Percentiles rank a stretch among this genome's conserved stretches.
These are phyloP conservation scores for Boletus tomentosulus DNA, from an alignment of 768 basidiomycete genomes.

Conservation along the genomic window DNA sequence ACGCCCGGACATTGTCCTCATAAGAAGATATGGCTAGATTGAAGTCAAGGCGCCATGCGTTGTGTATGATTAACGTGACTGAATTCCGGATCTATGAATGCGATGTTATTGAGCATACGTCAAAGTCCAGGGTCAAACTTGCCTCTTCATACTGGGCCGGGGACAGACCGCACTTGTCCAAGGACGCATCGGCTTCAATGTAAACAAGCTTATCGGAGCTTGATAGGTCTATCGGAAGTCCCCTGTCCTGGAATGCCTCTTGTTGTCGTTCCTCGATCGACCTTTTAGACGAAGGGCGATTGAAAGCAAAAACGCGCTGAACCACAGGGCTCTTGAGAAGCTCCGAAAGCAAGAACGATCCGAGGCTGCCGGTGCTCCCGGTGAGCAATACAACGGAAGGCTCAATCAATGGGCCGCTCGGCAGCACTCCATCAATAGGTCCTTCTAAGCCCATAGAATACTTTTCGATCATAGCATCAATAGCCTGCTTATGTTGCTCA, in stretches of 20 bases:
- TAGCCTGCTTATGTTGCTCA: conserved; percentile 10
- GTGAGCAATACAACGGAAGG: conserved; percentile 25
- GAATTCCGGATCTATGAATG: conserved; percentile 26
- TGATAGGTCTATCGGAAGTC: conserved; percentile 28
- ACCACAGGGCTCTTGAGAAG: conserved; percentile 26
- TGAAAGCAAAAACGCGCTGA: conserved; percentile 33
- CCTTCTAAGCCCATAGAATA: conserved; percentile 26
- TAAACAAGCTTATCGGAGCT: conserved; percentile 31
- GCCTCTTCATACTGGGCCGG: conserved; percentile 13
- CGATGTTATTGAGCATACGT: not conserved
- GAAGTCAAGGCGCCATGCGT: too few species aligned
- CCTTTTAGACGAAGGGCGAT: conserved; percentile 20
- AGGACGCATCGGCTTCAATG: conserved; percentile 36
- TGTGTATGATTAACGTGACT: too few species aligned
- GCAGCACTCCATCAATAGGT: conserved; percentile 11
- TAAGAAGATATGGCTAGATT: conserved; percentile 40
- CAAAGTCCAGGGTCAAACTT: not conserved
- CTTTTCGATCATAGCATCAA: conserved; percentile 37
- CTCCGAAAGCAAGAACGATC: conserved; percentile 34
- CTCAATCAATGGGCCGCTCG: not conserved
- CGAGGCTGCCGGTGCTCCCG: conserved; percentile 42
- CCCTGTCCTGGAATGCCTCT: conserved; percentile 35
- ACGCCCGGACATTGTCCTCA: conserved; percentile 37
- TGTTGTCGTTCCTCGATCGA: conserved; percentile 25
- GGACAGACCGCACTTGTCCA: conserved; percentile 29